Percentiles rank a stretch among this genome's conserved stretches.
Conservation (phyloP, 495 filamentous ascomycete genomes). For the Neurospora sp. region DNA sequence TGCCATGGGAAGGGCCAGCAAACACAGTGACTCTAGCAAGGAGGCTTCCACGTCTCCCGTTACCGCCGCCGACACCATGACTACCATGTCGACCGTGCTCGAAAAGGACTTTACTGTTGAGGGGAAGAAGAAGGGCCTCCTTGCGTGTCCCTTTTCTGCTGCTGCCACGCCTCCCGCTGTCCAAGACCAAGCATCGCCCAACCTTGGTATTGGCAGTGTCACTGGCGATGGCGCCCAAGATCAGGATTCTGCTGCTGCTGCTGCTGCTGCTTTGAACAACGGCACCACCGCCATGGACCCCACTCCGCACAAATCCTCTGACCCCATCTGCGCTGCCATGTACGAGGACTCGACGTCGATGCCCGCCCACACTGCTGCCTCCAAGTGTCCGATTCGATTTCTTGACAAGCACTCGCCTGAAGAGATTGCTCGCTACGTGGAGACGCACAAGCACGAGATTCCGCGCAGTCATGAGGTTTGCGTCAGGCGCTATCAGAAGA, state of each 20-base stretch:
- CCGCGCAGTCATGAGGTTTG: slow-evolving; percentile 86
- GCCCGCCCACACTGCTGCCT: slow-evolving; percentile 39
- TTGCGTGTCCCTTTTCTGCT: slow-evolving; percentile 51
- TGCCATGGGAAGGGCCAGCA: slow-evolving; percentile 27
- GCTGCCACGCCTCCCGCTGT: neutral
- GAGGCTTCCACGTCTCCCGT: slow-evolving; percentile 30
- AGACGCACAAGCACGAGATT: slow-evolving; percentile 86
- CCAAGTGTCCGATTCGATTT: slow-evolving; percentile 80
- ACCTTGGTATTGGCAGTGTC: slow-evolving; percentile 1
- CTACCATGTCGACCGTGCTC: slow-evolving; percentile 43
- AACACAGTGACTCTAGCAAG: slow-evolving; percentile 29
- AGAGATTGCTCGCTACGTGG: slow-evolving; percentile 81
- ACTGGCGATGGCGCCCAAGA: slow-evolving; percentile 16
- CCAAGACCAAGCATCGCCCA: slow-evolving; percentile 16
- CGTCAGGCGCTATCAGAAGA: slow-evolving; percentile 75
- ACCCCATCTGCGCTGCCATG: slow-evolving; percentile 54
- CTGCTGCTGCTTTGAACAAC: slow-evolving; percentile 2
- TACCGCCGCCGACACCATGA: slow-evolving; percentile 25
- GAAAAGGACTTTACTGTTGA: slow-evolving; percentile 58
- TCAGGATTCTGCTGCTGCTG: slow-evolving; percentile 10
- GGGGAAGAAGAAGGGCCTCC: slow-evolving; percentile 49
- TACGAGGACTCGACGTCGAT: slow-evolving; percentile 42
- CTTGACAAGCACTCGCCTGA: slow-evolving; percentile 83
- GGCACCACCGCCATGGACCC: slow-evolving; percentile 7
- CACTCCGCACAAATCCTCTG: slow-evolving; percentile 35